Percentiles rank a stretch among this genome's conserved stretches.
Evolutionary conservation across 2,329 filamentous ascomycete genomes (phyloP).

Genomic region (Cordyceps javanica): DNA sequence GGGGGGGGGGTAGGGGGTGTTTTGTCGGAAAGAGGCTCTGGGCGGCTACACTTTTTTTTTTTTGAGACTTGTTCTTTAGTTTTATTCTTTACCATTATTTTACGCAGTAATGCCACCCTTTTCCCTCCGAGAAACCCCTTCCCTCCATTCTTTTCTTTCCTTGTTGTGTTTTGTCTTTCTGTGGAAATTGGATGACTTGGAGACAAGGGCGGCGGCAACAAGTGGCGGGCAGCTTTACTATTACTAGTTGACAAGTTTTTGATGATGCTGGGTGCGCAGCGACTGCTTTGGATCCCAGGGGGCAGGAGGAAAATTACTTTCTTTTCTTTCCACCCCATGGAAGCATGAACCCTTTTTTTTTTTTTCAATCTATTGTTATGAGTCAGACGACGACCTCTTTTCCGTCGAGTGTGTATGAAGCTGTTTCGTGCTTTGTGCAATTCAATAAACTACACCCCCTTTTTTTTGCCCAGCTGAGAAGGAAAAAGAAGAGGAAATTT

Average conservation of each 20-base stretch:
- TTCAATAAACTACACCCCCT: not conserved
- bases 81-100: not conserved
- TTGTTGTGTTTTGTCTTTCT: too few relatives aligned
- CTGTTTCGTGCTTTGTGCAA: not conserved
- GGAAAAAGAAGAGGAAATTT: too few relatives aligned
- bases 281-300: too few relatives aligned
- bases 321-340: too few relatives aligned
- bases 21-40: not conserved
- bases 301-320: not conserved
- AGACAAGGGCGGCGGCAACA: too few relatives aligned
- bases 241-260: too few relatives aligned
- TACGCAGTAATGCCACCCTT: not conserved
- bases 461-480: not conserved
- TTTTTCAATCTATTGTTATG: not conserved
- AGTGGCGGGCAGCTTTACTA: too few relatives aligned
- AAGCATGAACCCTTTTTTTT: not conserved
- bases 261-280: too few relatives aligned
- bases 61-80: not conserved
- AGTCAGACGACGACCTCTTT: not conserved
- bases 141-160: not conserved
- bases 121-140: too few relatives aligned
- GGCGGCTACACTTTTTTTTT: not conserved
- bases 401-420: not conserved
- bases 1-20: too few relatives aligned
- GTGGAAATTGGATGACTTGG: too few relatives aligned